A percentile compares a stretch with the other conserved stretches of the same genome.
These are phyloP conservation scores for Xylaria intraflava DNA, from an alignment of 495 filamentous ascomycete species.

Conservation along the genomic window DNA sequence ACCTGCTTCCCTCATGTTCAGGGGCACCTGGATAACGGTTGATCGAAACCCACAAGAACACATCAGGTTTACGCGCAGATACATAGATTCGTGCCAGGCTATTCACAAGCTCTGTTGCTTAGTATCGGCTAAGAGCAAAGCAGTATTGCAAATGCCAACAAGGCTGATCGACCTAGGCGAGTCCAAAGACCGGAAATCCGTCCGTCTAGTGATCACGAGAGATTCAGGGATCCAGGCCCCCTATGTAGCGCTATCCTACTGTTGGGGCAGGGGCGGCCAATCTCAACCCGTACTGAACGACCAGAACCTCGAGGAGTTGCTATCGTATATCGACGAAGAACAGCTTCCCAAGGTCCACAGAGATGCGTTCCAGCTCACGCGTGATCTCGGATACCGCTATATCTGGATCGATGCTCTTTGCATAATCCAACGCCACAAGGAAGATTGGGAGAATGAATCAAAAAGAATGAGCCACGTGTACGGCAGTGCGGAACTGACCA, in stretches of 20 bases:
- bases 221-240: background rate
- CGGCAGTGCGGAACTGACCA: background rate
- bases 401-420: slow-evolving; percentile 33
- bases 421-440: slow-evolving; percentile 26
- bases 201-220: background rate
- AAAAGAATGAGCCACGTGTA: background rate
- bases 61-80: background rate
- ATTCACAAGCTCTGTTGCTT: background rate
- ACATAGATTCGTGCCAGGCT: background rate
- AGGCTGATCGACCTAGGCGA: background rate
- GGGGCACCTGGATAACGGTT: background rate
- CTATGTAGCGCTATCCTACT: slow-evolving; percentile 20
- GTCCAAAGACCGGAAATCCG: background rate
- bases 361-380: slow-evolving; percentile 21
- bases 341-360: slow-evolving; percentile 18
- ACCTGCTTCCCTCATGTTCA: background rate
- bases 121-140: background rate
- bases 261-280: slow-evolving; percentile 11
- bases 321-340: background rate
- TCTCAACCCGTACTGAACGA: slow-evolving; percentile 1
- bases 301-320: background rate
- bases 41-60: background rate
- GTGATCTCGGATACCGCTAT: slow-evolving; percentile 19
- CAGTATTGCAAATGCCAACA: background rate
- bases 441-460: slow-evolving; percentile 7